Base-by-base conservation (phyloP, 805 yeast genomes). In the Spathaspora gorwiae region DNA sequence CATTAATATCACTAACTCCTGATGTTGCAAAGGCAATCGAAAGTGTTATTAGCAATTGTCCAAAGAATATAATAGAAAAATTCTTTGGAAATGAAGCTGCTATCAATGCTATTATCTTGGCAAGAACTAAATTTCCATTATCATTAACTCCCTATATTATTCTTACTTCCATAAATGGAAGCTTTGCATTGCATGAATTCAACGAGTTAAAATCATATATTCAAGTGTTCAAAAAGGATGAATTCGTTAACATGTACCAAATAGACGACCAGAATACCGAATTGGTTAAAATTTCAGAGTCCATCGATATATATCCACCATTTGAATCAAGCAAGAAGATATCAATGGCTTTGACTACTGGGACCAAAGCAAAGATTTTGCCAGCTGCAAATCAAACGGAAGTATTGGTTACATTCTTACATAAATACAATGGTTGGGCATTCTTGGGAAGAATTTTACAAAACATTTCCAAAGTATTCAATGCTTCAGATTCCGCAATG, bases 371-470 rank as follows among this genome's bases (percentile, higher is more conserved):
- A 2, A 83, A 84, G 52, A 63, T 87, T 3, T 62, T 90, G 29
- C 82, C 88, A 0, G 71, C 79, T 3, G 57, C 60, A 6, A 54
- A 56, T 12, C 60, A 56, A 10, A 53, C 60, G 31, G 65, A 68
- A 47, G 56, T 64, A 9, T 54, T 77, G 13, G 85, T 86, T 3
- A 75, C 88, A 19, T 90, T 94, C 66, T 66, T 83, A 26, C 79
- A 84, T 58, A 73, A 75, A 3, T 89, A 83, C 59, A 87, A 83
- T 57, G 97, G 97, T 1, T 90, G 97, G 96, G 78, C 95, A 0
- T 64, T 86, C 26, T 54, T 92, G 13, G 97, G 97, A 1, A 75
- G 95, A 54, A 66, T 87, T 0, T 62, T 90, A 30, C 90, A 86
- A 52, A 84, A 84, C 51, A 63, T 84, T 8, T 70, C 78, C 0